Base-by-base conservation (phyloP, 371 early-diverging fungal species). In the Mortierella sp. region DNA sequence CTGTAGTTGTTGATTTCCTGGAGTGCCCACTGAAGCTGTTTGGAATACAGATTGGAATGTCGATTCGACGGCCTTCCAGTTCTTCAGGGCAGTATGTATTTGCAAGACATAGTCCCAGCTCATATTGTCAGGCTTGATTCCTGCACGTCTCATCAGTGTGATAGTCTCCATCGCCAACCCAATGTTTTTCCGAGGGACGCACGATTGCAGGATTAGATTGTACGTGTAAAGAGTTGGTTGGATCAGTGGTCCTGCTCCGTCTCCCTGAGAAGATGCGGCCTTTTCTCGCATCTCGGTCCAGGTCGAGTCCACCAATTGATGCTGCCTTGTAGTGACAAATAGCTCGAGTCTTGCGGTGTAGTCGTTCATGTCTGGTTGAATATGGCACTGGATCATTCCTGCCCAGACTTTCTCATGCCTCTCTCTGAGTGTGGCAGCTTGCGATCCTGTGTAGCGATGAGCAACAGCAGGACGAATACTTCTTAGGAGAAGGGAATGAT, bases 51-150 rank as follows among this genome's bases (percentile, higher is more conserved):
- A 50, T 6, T 68, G 70, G 33, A 69, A 79, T 13, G 70, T 70
- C 11, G 70, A 43, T 57, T 79, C 80, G 50, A 79, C 71, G 21
- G 70, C 74, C 10, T 22, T 22, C 80, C 80, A 79, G 40, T 79
- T 67, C 40, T 59, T 70, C 74, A 74, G 59, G 9, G 67, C 71
- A 16, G 74, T 70, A 41, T 79, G 71, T 24, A 79, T 67, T 65
- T 79, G 70, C 13, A 79, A 57, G 21, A 79, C 33, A 48, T 59
- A 79, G 22, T 79, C 74, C 80, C 80, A 79, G 22, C 70, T 70
- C 64, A 63, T 67, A 40, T 48, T 79, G 65, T 79, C 80, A 2
- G 80, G 80, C 11, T 74, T 60, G 41, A 79, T 43, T n/a, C 80
- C 80, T 6, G 68, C 60, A 0, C 80, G 71, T 32, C 70, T 66